These are phyloP conservation scores for Exophiala sp. DNA, from an alignment of 2,329 filamentous ascomycete genomes.

Conservation along the genomic window DNA sequence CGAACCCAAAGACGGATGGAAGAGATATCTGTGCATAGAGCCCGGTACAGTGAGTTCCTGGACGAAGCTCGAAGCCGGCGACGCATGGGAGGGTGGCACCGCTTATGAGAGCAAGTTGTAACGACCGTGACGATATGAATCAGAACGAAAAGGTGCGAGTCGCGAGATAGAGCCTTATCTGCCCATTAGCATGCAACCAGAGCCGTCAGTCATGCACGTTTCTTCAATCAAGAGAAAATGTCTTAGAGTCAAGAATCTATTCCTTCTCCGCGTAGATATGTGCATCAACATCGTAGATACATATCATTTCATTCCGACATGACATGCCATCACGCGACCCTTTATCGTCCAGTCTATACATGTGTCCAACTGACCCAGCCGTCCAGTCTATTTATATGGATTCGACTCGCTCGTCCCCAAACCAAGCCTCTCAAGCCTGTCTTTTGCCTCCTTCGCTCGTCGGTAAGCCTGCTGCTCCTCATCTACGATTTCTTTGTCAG, in stretches of 20 bases:
- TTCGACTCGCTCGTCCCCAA: neutral
- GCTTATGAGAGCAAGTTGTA: conserved; percentile 47
- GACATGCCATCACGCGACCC: no score
- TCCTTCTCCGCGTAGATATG: no score
- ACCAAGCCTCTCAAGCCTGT: neutral
- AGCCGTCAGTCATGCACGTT: no score
- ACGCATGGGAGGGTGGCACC: conserved; percentile 64
- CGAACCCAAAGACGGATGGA: conserved; percentile 81
- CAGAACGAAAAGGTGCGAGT: neutral
- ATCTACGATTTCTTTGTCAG: neutral
- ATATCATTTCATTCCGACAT: no score
- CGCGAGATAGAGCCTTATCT: no score
- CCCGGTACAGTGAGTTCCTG: conserved; percentile 78
- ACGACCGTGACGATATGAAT: neutral
- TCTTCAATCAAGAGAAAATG: no score
- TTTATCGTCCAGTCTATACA: no score
- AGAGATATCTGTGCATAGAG: conserved; percentile 92
- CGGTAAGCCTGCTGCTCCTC: neutral
- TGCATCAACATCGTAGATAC: no score
- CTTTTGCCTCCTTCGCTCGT: neutral
- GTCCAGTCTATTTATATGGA: no score
- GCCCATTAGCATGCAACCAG: no score
- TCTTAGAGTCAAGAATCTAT: no score
- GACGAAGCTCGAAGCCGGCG: conserved; percentile 79
- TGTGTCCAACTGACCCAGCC: no score